phyloP scores from a whole-genome alignment of 306 rosid species.

The Gillenia trifoliata region DNA sequence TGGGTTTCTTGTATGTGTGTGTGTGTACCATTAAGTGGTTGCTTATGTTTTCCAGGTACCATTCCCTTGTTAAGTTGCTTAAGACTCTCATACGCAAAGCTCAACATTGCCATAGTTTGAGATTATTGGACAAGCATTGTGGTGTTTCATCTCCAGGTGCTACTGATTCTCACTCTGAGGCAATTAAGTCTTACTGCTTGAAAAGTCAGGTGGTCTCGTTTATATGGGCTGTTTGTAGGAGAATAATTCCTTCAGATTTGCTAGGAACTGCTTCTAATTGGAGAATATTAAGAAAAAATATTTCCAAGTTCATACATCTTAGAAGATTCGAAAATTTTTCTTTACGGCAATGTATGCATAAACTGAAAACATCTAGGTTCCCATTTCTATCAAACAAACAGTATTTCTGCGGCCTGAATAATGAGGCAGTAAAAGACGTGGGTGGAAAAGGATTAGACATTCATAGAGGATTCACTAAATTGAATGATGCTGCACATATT shows the following conservation, averaged over 20 bases:
- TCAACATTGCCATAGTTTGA: slow-evolving; percentile 40
- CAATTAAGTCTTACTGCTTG: slow-evolving; percentile 46
- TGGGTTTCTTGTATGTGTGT: not conserved
- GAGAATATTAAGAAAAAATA: slow-evolving; percentile 73
- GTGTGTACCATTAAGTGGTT: slow-evolving; percentile 11
- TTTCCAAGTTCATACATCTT: slow-evolving; percentile 61
- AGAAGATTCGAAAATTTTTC: slow-evolving; percentile 73
- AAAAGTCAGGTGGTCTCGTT: slow-evolving; percentile 82
- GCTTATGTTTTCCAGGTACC: slow-evolving; percentile 46
- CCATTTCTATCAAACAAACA: slow-evolving; percentile 51
- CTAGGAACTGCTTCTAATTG: slow-evolving; percentile 67
- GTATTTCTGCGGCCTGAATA: slow-evolving; percentile 35
- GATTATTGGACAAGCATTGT: slow-evolving; percentile 78
- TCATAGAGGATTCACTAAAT: slow-evolving; percentile 18
- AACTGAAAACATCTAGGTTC: slow-evolving; percentile 53
- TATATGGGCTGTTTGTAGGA: slow-evolving; percentile 88
- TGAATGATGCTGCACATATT: slow-evolving; percentile 34
- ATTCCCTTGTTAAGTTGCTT: slow-evolving; percentile 49
- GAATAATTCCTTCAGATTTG: slow-evolving; percentile 68
- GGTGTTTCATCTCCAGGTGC: slow-evolving; percentile 35
- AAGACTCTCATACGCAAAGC: slow-evolving; percentile 58
- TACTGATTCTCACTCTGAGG: slow-evolving; percentile 29
- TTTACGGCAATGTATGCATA: slow-evolving; percentile 61
- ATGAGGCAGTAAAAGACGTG: slow-evolving; percentile 15
- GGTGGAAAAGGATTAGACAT: slow-evolving; percentile 24